Conservation (phyloP, 192 early-diverging fungal genomes). For the Backusella sp. region DNA sequence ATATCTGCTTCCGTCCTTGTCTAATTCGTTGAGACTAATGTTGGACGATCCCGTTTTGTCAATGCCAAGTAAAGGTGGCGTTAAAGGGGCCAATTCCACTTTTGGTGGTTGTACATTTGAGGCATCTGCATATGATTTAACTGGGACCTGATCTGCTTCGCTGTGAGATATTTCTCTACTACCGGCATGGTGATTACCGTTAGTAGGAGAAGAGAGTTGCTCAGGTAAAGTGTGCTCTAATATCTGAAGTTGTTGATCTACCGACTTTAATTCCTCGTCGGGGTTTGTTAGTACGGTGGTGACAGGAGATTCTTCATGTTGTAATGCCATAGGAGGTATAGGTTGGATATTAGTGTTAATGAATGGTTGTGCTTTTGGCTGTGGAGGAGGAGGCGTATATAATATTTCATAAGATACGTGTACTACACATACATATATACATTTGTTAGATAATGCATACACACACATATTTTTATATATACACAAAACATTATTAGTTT, state of each 20-base stretch:
- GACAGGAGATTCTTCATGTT: not conserved
- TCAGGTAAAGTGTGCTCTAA: not conserved
- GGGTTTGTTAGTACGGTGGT: slow-evolving; percentile 13
- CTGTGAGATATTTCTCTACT: not conserved
- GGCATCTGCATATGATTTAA: not conserved
- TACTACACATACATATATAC: not conserved
- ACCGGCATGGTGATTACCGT: not conserved
- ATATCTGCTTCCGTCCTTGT: not conserved
- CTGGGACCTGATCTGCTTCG: not conserved
- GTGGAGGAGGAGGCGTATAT: not conserved
- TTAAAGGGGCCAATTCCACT: not conserved
- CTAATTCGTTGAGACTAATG: not conserved
- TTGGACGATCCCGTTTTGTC: not conserved
- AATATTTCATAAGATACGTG: not conserved
- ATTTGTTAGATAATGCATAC: not conserved
- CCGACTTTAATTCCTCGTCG: slow-evolving; percentile 22
- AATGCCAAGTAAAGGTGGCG: not conserved
- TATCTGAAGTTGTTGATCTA: slow-evolving; percentile 12
- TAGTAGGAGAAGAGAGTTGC: not conserved
- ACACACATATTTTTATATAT: not conserved
- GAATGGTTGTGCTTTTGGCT: not conserved
- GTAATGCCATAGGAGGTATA: not conserved
- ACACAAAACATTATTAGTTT: not conserved
- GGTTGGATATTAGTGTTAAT: not conserved
- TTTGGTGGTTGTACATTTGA: not conserved